Conservation (phyloP, 768 basidiomycete genomes). For the Hemileccinum impolitum region DNA sequence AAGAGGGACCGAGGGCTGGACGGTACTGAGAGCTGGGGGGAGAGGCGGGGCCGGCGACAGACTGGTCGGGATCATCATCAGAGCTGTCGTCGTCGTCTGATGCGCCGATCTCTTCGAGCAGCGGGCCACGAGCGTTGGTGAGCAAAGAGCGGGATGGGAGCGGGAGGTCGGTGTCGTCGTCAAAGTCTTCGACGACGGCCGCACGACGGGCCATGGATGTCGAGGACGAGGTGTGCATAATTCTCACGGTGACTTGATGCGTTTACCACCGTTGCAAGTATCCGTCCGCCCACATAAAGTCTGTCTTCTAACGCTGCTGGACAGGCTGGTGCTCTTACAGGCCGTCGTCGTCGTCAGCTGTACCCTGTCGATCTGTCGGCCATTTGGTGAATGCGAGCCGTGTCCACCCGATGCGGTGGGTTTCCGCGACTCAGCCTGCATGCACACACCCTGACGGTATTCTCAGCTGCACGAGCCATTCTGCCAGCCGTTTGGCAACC, state of each 20-base stretch:
- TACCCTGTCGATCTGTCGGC: conserved; percentile 39
- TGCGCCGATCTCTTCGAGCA: conserved; percentile 67
- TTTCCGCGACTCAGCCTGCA: conserved; percentile 12
- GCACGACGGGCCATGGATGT: conserved; percentile 66
- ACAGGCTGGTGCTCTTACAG: conserved; percentile 8
- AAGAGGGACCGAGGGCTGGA: conserved; percentile 14
- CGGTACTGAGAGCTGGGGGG: conserved; percentile 36
- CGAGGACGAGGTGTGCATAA: not conserved
- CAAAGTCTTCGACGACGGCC: conserved; percentile 75
- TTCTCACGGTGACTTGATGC: conserved; percentile 28
- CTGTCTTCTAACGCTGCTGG: too few species aligned
- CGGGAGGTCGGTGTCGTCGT: conserved; percentile 92
- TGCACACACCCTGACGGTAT: conserved; percentile 1
- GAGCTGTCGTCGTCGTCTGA: conserved; percentile 49
- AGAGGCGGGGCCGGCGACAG: conserved; percentile 54
- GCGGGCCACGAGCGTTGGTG: conserved; percentile 65
- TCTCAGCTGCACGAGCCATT: conserved; percentile 80
- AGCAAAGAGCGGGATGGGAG: conserved; percentile 66
- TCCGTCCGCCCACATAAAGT: too few species aligned
- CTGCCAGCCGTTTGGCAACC: conserved; percentile 95
- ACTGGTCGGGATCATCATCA: conserved; percentile 17
- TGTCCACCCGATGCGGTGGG: conserved; percentile 63
- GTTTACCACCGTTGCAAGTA: not conserved
- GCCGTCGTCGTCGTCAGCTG: conserved; percentile 4
- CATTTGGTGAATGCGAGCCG: conserved; percentile 57